Base-by-base conservation (phyloP, 345 rosid species). In the Kernera saxatilis region DNA sequence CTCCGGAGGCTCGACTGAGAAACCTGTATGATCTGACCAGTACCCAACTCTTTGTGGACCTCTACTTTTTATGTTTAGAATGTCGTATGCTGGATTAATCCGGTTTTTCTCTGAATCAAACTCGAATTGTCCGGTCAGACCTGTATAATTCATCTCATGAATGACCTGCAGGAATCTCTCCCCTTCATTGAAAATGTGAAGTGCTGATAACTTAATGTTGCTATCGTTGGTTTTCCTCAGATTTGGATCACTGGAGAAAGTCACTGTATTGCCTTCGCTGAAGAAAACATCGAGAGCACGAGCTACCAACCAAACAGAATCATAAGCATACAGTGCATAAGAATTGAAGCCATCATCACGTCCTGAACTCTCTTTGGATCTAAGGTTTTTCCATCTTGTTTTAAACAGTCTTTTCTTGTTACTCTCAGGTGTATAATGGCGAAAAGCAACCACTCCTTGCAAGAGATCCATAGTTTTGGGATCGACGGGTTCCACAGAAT, bases 241-340 rank as follows among this genome's bases (percentile, higher is more conserved):
- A 52, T 69, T 86, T 2, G 84, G 87, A 75, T 89, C 97, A 21
- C 26, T 1, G 6, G 97, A 87, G 83, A 85, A 87, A 73, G 97
- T 84, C 63, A 89, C 39, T 49, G 74, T 77, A 61, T 93, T 87
- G n/a, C 89, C 91, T 66, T 79, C 71, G 5, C 63, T 75, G 76
- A 91, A 68, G 69, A 84, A 93, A 49, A 49, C 55, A 37, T 89
- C 87, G 4, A 93, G 91, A 61, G 96, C 96, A 21, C 72, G 86
- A 30, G 98, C 97, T 73, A 82, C 93, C 75, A 93, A 82, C 97
- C 96, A 89, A 64, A 93, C 90, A 9, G 96, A 84, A 84, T 93
- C 98, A 72, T 93, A 93, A 61, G 97, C 98, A 65, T 82, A 91
- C 33, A 89, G 74, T 0, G 97, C 94, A 54, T 89, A 93, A 23